Evolutionary conservation across 352 stramenopile genomes (phyloP).

Genomic region (Pythium scleroteichum): DNA sequence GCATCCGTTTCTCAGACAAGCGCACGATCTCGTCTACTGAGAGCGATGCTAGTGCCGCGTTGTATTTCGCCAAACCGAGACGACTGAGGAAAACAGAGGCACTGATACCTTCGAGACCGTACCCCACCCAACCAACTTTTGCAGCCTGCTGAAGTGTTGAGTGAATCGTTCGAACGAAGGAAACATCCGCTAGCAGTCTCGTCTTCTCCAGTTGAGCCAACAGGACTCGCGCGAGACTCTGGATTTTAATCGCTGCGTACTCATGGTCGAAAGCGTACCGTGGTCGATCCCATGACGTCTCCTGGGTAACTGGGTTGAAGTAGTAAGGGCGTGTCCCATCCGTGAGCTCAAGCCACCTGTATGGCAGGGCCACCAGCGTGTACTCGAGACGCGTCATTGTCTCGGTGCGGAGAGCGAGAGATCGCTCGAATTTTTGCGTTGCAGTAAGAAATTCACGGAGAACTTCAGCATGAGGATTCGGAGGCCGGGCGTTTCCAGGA

Average conservation of each 20-base stretch:
- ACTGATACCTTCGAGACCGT: constrained; percentile 75
- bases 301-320: constrained; percentile 40
- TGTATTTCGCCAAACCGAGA: constrained; percentile 60
- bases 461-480: constrained; percentile 49
- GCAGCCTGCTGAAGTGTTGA: constrained; percentile 27
- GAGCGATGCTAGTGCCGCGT: background rate
- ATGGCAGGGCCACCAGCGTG: constrained; percentile 58
- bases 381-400: constrained; percentile 36
- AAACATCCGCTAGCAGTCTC: constrained; percentile 38
- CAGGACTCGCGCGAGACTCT: constrained; percentile 55
- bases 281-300: constrained; percentile 58
- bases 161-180: constrained; percentile 46
- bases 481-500: constrained; percentile 45
- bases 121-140: constrained; percentile 60
- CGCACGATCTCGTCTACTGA: constrained; percentile 34
- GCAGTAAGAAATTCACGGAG: constrained; percentile 49
- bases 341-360: constrained; percentile 53
- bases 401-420: constrained; percentile 23
- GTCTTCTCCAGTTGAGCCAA: constrained; percentile 35
- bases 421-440: constrained; percentile 31
- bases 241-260: constrained; percentile 59
- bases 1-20: constrained; percentile 38
- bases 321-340: constrained; percentile 37
- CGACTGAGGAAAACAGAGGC: constrained; percentile 51
- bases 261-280: constrained; percentile 72